These are phyloP conservation scores for Amaranthus tricolor DNA, from an alignment of 179 eudicot genomes.

Conservation along the genomic window DNA sequence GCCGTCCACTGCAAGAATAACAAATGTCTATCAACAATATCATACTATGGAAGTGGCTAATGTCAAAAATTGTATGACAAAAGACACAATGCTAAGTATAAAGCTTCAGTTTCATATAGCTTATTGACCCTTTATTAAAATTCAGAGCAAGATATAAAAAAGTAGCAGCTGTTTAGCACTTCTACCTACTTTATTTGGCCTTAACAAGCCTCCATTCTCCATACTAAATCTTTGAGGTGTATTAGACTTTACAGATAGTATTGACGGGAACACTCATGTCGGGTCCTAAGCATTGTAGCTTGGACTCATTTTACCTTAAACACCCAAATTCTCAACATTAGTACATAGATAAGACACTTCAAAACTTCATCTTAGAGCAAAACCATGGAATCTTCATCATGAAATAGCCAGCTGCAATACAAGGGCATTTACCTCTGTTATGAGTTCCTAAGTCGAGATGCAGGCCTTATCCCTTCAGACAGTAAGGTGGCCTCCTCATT, in stretches of 20 bases:
- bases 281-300: no score
- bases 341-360: no score
- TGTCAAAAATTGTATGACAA: not conserved
- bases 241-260: not conserved
- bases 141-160: not conserved
- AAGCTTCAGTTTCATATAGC: slow-evolving; percentile 9
- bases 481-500: not conserved
- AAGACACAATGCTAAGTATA: not conserved
- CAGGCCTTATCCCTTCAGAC: not conserved
- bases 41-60: not conserved
- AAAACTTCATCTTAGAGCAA: no score
- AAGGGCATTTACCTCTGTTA: no score
- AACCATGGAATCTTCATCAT: no score
- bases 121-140: not conserved
- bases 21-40: slow-evolving; percentile 7
- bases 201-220: not conserved
- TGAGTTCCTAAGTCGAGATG: no score
- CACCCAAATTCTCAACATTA: no score
- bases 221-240: not conserved
- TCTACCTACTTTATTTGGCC: not conserved
- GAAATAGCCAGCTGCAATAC: no score
- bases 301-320: no score
- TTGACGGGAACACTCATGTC: not conserved
- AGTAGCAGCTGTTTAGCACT: not conserved
- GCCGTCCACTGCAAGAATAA: slow-evolving; percentile 70